Evolutionary conservation across 768 basidiomycete genomes (phyloP).

Genomic region (Mycena olivaceomarginata): DNA sequence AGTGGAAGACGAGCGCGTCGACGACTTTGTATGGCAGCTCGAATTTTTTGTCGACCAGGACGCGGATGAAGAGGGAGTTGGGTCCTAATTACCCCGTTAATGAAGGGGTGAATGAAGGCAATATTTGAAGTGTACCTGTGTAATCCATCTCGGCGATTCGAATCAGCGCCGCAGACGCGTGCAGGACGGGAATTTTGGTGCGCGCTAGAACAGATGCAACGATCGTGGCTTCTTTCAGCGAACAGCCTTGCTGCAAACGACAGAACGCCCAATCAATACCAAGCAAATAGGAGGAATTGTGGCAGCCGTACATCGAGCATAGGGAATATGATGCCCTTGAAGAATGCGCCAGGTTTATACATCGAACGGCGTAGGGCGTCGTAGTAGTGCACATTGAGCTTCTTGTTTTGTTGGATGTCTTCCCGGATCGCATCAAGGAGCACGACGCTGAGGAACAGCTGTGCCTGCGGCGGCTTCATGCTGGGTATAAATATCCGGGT

Average conservation of each 20-base stretch:
- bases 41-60: constrained; percentile 98
- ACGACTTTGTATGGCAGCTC: constrained; percentile 98
- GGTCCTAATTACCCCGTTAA: constrained; percentile 72
- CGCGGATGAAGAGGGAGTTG: constrained; percentile 97
- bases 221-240: constrained; percentile 95
- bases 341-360: constrained; percentile 98
- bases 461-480: constrained; percentile 96
- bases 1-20: constrained; percentile 98
- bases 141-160: constrained; percentile 98
- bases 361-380: constrained; percentile 93
- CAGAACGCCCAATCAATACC: constrained; percentile 21
- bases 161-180: constrained; percentile 95
- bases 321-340: constrained; percentile 98
- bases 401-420: constrained; percentile 91
- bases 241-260: constrained; percentile 77
- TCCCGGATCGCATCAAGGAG: constrained; percentile 92
- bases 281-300: not conserved
- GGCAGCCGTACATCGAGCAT: constrained; percentile 85
- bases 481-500: constrained; percentile 97
- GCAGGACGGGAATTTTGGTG: constrained; percentile 96
- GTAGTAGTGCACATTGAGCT: constrained; percentile 95
- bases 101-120: not conserved
- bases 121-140: constrained; percentile 70
- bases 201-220: constrained; percentile 93
- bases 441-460: constrained; percentile 94